phyloP scores from a whole-genome alignment of 139 green algal species.

The Haematococcus lacustris region DNA sequence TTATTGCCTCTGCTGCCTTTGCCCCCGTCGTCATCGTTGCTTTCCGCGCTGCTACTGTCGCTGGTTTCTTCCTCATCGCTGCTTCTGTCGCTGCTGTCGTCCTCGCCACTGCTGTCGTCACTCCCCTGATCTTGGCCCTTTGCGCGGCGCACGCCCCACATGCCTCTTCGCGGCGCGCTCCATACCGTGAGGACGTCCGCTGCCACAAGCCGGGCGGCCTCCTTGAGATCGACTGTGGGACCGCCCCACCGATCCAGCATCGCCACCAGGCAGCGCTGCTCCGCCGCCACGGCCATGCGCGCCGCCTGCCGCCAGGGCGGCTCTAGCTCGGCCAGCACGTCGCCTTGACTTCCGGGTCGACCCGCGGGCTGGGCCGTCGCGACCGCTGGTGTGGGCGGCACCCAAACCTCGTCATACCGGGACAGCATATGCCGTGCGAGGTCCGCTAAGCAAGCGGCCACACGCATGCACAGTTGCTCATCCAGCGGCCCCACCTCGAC shows the following conservation, averaged over 20 bases:
- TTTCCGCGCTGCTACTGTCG: no score
- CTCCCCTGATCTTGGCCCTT: slow-evolving; percentile 2
- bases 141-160: not conserved
- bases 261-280: slow-evolving; percentile 11
- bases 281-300: slow-evolving; percentile 8
- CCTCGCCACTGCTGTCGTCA: slow-evolving; percentile 1
- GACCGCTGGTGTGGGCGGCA: not conserved
- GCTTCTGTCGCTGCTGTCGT: not conserved
- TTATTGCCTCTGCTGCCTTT: no score
- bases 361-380: not conserved
- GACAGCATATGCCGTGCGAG: not conserved
- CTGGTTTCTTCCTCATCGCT: not conserved
- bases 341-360: not conserved
- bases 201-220: not conserved
- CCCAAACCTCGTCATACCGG: not conserved
- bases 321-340: not conserved
- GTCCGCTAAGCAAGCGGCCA: not conserved
- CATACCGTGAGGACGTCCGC: not conserved
- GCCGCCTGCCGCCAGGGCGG: slow-evolving; percentile 11
- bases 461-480: not conserved
- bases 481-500: slow-evolving; percentile 3
- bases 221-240: not conserved
- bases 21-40: no score
- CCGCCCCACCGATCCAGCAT: slow-evolving; percentile 2
- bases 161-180: not conserved